Evolutionary conservation across 345 rosid genomes (phyloP), one percentile per base, ranked within the genome.

Genomic region (Lepidium sativum): DNA sequence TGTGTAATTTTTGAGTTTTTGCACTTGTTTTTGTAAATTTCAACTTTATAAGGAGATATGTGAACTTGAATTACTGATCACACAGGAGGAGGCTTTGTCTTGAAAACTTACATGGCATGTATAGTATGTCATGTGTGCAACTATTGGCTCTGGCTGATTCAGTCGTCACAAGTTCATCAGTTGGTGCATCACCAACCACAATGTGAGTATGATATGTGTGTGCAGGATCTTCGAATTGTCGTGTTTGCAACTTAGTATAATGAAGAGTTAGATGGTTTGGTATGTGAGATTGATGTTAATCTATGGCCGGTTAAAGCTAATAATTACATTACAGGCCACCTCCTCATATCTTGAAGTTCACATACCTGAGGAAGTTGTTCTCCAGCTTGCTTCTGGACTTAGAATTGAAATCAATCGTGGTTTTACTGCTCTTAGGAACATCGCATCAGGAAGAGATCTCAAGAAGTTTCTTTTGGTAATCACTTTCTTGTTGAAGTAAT

Each of bases 101-200:
- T 60, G 60, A 42, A 6, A 16, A 49, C 59, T 4, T 51, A 60
- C 60, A 23, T 38, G 59, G 50, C 12, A 1, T 49, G 23, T 57
- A 29, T 4, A 38, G 39, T 13, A 29, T 68, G 60, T 50, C 67
- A 5, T 69, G 25, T 59, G 31, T 25, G 3, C 60, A 69, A 31
- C 29, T 69, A 9, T 11, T 60, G 18, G 66, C 73, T 39, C n/a
- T 60, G 38, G 73, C 60, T 54, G 34, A 40, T 52, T 14, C 34
- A 1, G 32, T 14, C 43, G 16, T 1, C 25, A 29, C 58, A n/a
- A 39, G 35, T 59, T 68, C 53, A 40, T 27, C 60, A 20, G 12
- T 31, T 65, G 52, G 17, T 39, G 39, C 49, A 42, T 13, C 53
- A 65, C 29, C 59, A 35, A 8, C 29, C 38, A 61, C 68, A 69